Percentiles rank a stretch among this genome's conserved stretches.
phyloP scores from a whole-genome alignment of 495 filamentous ascomycete species.

The Penicillium mononematosum region DNA sequence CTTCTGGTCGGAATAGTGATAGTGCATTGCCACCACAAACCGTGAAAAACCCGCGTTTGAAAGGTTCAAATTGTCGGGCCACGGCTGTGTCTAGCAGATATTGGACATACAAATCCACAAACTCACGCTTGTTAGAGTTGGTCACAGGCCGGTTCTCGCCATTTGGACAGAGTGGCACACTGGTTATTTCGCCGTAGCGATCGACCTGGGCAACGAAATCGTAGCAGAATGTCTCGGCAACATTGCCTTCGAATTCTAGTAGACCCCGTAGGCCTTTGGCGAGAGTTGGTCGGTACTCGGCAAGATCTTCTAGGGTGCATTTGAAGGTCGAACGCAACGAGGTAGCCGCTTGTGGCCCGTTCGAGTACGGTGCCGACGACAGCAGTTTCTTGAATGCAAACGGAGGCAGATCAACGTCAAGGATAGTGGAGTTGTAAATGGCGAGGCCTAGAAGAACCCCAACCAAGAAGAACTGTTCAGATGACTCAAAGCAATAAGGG shows the following conservation, averaged over 20 bases:
- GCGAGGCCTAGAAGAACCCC: slow-evolving; percentile 86
- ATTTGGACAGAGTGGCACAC: slow-evolving; percentile 68
- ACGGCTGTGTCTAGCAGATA: slow-evolving; percentile 80
- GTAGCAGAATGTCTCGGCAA: slow-evolving; percentile 76
- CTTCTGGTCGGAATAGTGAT: slow-evolving; percentile 88
- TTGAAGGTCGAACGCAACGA: slow-evolving; percentile 58
- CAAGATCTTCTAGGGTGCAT: slow-evolving; percentile 79
- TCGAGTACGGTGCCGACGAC: slow-evolving; percentile 61
- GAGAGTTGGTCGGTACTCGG: slow-evolving; percentile 76
- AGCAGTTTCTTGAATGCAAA: slow-evolving; percentile 90
- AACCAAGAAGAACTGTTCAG: slow-evolving; percentile 91
- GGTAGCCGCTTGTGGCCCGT: slow-evolving; percentile 51
- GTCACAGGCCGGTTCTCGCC: slow-evolving; percentile 79
- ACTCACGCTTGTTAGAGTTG: slow-evolving; percentile 80
- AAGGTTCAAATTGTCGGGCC: slow-evolving; percentile 84
- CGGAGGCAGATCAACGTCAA: slow-evolving; percentile 88
- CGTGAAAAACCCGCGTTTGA: slow-evolving; percentile 92
- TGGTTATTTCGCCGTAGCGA: slow-evolving; percentile 66
- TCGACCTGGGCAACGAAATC: slow-evolving; percentile 80
- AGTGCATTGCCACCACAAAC: slow-evolving; percentile 90
- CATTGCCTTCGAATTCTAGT: slow-evolving; percentile 82
- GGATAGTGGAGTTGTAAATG: slow-evolving; percentile 95
- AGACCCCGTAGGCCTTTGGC: slow-evolving; percentile 74
- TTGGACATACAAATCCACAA: slow-evolving; percentile 82
- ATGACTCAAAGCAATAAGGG: slow-evolving; percentile 84